Percentiles rank a stretch among this genome's conserved stretches.
phyloP scores from a whole-genome alignment of 169 alveolate genomes.

The Plasmodium billcollinsi region DNA sequence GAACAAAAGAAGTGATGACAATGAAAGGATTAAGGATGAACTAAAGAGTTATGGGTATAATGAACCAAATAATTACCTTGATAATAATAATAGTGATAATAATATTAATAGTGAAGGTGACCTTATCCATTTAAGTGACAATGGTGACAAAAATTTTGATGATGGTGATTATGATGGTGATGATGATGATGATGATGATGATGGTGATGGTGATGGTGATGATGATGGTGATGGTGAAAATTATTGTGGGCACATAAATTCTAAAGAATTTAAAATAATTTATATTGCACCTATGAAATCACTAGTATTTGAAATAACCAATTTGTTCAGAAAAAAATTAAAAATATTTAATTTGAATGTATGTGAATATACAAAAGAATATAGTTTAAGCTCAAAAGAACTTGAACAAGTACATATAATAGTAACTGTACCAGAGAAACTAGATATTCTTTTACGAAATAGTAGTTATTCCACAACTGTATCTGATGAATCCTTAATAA shows the following conservation, averaged over 20 bases:
- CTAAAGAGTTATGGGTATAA: background rate
- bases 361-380: constrained; percentile 72
- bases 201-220: background rate
- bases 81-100: background rate
- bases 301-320: constrained; percentile 93
- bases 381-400: constrained; percentile 92
- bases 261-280: constrained; percentile 95
- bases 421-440: constrained; percentile 99
- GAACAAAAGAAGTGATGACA: background rate
- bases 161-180: no score
- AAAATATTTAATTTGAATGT: constrained; percentile 50
- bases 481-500: constrained; percentile 89
- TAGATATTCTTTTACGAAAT: constrained; percentile 99
- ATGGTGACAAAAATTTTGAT: background rate
- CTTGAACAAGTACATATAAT: constrained; percentile 97
- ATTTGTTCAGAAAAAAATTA: constrained; percentile 29
- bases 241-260: constrained; percentile 65
- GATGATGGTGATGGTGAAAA: background rate
- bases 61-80: background rate
- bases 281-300: constrained; percentile 99
- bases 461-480: constrained; percentile 92
- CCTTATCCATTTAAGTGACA: background rate
- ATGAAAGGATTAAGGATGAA: background rate
- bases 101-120: background rate
- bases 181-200: background rate